A percentile compares a stretch with the other conserved stretches of the same genome.
phyloP scores from a whole-genome alignment of 2,329 filamentous ascomycete species.

The Pyricularia sp. region DNA sequence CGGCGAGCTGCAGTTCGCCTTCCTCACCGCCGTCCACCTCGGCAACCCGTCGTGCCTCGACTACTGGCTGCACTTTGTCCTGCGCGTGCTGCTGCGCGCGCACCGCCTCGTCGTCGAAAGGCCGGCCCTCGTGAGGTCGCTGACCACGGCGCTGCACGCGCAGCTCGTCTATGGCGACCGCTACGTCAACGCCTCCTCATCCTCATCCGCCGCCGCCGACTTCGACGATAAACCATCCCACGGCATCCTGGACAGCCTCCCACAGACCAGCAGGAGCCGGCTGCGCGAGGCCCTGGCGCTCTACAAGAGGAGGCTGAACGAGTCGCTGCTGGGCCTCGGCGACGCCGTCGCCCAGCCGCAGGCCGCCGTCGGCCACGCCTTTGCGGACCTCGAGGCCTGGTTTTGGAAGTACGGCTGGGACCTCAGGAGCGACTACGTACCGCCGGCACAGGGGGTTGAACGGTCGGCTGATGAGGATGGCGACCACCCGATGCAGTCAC shows the following conservation, averaged over 20 bases:
- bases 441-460: constrained; percentile 31
- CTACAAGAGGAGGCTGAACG: constrained; percentile 41
- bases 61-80: constrained; percentile 46
- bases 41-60: constrained; percentile 46
- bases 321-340: constrained; percentile 26
- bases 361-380: constrained; percentile 31
- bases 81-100: constrained; percentile 37
- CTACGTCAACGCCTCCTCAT: constrained; percentile 21
- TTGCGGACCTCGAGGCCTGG: constrained; percentile 34
- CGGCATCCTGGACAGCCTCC: constrained; percentile 21
- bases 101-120: constrained; percentile 27
- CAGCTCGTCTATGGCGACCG: constrained; percentile 41
- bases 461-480: constrained; percentile 18
- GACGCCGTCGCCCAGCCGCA: constrained; percentile 24
- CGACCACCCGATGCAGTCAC: not conserved
- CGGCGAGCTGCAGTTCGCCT: constrained; percentile 49
- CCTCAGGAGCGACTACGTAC: constrained; percentile 33
- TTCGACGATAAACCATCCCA: constrained; percentile 22
- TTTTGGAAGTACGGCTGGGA: constrained; percentile 41
- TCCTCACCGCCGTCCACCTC: constrained; percentile 42
- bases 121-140: constrained; percentile 30
- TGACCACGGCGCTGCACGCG: constrained; percentile 37
- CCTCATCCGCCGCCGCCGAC: constrained; percentile 21
- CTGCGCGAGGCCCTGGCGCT: constrained; percentile 35
- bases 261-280: constrained; percentile 13